Conservation (phyloP, 495 filamentous ascomycete genomes). For the Physcia stellaris region DNA sequence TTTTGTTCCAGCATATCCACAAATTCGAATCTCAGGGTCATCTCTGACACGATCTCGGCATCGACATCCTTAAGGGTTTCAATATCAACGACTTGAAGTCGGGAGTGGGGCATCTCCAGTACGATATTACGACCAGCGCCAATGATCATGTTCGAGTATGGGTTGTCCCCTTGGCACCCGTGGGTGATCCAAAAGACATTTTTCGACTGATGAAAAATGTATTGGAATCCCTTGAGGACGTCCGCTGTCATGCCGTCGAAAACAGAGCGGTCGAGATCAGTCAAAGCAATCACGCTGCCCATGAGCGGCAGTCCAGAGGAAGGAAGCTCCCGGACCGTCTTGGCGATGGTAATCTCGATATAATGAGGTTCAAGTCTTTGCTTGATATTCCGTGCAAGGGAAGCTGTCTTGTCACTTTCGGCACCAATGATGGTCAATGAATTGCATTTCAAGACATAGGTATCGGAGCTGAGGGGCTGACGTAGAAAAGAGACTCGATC, state of each 20-base stretch:
- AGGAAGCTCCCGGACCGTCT: background rate
- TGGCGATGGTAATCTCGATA: background rate
- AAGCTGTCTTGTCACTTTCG: background rate
- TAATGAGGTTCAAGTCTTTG: background rate
- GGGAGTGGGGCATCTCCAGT: constrained; percentile 16
- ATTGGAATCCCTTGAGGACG: constrained; percentile 18
- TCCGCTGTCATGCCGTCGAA: constrained; percentile 25
- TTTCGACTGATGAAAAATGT: constrained; percentile 23
- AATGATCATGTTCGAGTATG: constrained; percentile 25
- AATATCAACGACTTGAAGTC: constrained; percentile 20
- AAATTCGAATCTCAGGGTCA: too few species aligned
- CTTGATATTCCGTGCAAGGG: background rate
- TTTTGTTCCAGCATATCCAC: constrained; percentile 9
- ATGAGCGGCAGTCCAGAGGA: background rate
- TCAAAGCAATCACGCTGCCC: background rate
- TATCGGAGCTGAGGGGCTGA: background rate
- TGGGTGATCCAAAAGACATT: constrained; percentile 29
- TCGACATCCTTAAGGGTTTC: constrained; percentile 7
- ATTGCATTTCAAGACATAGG: background rate
- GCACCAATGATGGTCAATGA: background rate
- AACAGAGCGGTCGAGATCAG: constrained; percentile 30
- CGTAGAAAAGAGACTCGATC: constrained; percentile 10
- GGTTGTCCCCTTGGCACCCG: constrained; percentile 21
- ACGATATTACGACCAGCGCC: constrained; percentile 24
- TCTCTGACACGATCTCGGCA: background rate